A percentile compares a stretch with the other conserved stretches of the same genome.
phyloP scores from a whole-genome alignment of 2,329 filamentous ascomycete genomes.

The Davidsoniella eucalypti region DNA sequence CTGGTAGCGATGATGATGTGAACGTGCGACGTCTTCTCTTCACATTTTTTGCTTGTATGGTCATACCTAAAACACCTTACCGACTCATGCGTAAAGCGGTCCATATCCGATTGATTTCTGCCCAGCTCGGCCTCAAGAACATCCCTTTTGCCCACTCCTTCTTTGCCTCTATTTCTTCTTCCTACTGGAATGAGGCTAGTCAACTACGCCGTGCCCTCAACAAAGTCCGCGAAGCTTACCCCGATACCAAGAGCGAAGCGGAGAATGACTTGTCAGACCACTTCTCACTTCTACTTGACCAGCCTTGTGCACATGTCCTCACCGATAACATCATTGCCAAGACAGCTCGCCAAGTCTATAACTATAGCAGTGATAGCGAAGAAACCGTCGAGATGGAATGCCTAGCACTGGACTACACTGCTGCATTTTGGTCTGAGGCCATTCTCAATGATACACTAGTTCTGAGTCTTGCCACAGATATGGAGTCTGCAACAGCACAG shows the following conservation, averaged over 20 bases:
- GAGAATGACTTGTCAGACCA: slow-evolving; percentile 51
- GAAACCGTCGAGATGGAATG: slow-evolving; percentile 73
- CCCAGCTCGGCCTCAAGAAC: not conserved
- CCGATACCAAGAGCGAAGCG: slow-evolving; percentile 38
- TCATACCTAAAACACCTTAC: slow-evolving; percentile 65
- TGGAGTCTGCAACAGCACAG: slow-evolving; percentile 22
- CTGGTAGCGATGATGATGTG: slow-evolving; percentile 77
- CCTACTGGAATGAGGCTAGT: slow-evolving; percentile 73
- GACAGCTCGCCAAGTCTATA: slow-evolving; percentile 25
- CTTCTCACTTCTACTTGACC: slow-evolving; percentile 56
- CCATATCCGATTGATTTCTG: slow-evolving; percentile 65
- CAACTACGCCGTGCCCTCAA: slow-evolving; percentile 37
- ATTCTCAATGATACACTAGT: slow-evolving; percentile 54
- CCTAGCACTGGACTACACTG: slow-evolving; percentile 76
- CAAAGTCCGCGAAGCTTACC: slow-evolving; percentile 25
- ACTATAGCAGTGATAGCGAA: slow-evolving; percentile 48
- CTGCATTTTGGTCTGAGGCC: slow-evolving; percentile 76
- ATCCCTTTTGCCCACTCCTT: slow-evolving; percentile 21
- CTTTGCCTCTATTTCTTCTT: slow-evolving; percentile 47
- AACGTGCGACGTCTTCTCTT: slow-evolving; percentile 74
- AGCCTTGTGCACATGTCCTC: slow-evolving; percentile 70
- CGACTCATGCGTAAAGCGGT: slow-evolving; percentile 83
- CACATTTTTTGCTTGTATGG: slow-evolving; percentile 75
- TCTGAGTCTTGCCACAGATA: slow-evolving; percentile 39
- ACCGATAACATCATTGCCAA: slow-evolving; percentile 63